Evolutionary conservation across 345 rosid genomes (phyloP).

Genomic region (Syzygium jambos): DNA sequence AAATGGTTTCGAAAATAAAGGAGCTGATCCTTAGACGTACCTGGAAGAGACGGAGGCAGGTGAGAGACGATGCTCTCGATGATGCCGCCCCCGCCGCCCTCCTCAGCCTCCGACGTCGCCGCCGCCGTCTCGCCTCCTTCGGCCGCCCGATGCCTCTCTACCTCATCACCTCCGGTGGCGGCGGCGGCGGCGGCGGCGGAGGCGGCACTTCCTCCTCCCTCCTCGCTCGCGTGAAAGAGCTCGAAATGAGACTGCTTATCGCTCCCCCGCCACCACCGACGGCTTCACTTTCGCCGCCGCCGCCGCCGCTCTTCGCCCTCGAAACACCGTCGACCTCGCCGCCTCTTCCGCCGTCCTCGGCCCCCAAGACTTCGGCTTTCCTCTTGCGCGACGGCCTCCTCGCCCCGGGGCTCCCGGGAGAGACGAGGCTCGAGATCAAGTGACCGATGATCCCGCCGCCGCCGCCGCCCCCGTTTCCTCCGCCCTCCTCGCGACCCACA

Average conservation of each 20-base stretch:
- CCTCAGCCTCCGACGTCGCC: not conserved
- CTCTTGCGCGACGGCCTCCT: not conserved
- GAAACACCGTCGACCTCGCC: not conserved
- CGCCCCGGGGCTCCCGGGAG: not conserved
- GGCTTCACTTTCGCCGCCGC: not conserved
- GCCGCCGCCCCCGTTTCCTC: slow-evolving; percentile 2
- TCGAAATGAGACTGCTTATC: slow-evolving; percentile 10
- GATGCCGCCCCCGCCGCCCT: slow-evolving; percentile 29
- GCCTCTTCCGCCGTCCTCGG: not conserved
- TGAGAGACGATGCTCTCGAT: slow-evolving; percentile 48
- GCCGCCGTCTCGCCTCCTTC: not conserved
- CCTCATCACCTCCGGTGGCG: not conserved
- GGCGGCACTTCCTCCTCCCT: not conserved
- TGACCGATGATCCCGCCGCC: slow-evolving; percentile 6
- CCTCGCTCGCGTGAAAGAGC: slow-evolving; percentile 10
- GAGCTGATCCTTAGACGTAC: slow-evolving; percentile 4
- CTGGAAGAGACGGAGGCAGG: slow-evolving; percentile 44
- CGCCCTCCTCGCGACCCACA: not conserved
- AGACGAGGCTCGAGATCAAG: slow-evolving; percentile 16
- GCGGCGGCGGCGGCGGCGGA: too few relatives aligned
- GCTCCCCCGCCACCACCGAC: not conserved
- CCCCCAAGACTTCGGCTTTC: slow-evolving; percentile 1
- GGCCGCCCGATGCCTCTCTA: not conserved
- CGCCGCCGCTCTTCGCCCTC: not conserved
- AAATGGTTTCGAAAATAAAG: not conserved